These are phyloP conservation scores for Aspergillus awamori DNA, from an alignment of 2,329 filamentous ascomycete genomes.

Conservation along the genomic window DNA sequence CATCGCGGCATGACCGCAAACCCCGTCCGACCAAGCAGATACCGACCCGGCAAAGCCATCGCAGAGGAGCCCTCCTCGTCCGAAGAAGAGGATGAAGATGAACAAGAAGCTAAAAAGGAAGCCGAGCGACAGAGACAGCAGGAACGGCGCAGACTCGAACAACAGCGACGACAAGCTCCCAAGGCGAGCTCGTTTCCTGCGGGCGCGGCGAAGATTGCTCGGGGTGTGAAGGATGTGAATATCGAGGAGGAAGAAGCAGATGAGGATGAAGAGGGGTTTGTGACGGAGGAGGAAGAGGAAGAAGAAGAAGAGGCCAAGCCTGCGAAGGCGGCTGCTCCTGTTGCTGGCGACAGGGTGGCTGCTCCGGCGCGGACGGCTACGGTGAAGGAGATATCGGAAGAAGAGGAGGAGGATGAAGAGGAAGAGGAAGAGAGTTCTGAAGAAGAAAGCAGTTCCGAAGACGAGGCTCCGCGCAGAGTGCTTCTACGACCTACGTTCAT, in stretches of 20 bases:
- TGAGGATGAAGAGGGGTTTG: conserved; percentile 61
- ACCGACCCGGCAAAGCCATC: conserved; percentile 79
- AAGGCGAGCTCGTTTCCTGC: conserved; percentile 45
- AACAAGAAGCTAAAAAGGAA: conserved; percentile 53
- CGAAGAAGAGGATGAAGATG: conserved; percentile 56
- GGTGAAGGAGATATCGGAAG: conserved; percentile 45
- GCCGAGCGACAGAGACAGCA: conserved; percentile 63
- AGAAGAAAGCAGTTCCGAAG: conserved; percentile 58
- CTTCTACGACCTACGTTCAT: conserved; percentile 69
- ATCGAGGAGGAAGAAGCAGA: conserved; percentile 44
- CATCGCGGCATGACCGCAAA: conserved; percentile 85
- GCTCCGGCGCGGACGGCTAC: conserved; percentile 29
- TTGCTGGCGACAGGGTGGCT: conserved; percentile 15
- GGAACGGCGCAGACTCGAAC: conserved; percentile 41
- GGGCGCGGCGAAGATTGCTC: conserved; percentile 35
- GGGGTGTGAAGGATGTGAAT: conserved; percentile 35
- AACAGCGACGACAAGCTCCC: conserved; percentile 45
- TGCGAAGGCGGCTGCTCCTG: conserved; percentile 17
- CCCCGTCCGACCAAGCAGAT: conserved; percentile 75
- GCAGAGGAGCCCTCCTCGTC: conserved; percentile 52
- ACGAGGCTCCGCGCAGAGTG: conserved; percentile 58
- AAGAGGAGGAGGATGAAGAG: conserved; percentile 54
- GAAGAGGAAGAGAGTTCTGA: conserved; percentile 52
- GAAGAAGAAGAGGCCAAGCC: conserved; percentile 42
- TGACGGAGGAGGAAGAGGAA: conserved; percentile 57